Conservation (phyloP, 768 basidiomycete species). For the Suillus sp. region DNA sequence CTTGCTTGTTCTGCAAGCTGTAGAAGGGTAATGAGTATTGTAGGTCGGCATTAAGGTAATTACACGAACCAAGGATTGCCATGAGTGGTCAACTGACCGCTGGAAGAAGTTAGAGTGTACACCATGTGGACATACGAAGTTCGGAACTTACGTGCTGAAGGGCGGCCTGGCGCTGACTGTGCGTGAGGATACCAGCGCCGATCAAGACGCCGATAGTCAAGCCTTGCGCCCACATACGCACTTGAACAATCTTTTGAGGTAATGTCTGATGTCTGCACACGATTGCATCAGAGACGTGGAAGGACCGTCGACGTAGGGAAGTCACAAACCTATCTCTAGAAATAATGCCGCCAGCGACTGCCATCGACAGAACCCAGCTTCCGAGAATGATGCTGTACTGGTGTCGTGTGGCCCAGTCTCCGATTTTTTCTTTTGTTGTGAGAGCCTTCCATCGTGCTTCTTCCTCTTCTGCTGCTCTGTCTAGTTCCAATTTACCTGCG, state of each 20-base stretch:
- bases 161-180: conserved; percentile 45
- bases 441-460: conserved; percentile 53
- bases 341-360: conserved; percentile 63
- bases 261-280: conserved; percentile 44
- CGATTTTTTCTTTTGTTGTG: conserved; percentile 50
- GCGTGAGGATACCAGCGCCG: conserved; percentile 68
- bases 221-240: conserved; percentile 89
- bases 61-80: conserved; percentile 29
- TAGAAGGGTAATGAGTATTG: neutral
- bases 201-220: conserved; percentile 75
- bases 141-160: conserved; percentile 23
- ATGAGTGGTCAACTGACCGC: conserved; percentile 30
- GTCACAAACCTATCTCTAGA: conserved; percentile 59
- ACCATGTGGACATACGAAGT: neutral
- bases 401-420: conserved; percentile 66
- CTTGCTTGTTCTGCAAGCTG: conserved; percentile 33
- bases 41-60: neutral
- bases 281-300: conserved; percentile 1
- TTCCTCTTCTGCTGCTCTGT: conserved; percentile 38
- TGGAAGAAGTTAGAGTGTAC: conserved; percentile 5
- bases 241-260: conserved; percentile 68
- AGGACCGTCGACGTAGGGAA: neutral
- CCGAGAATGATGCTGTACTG: conserved; percentile 75
- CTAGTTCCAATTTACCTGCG: conserved; percentile 53
- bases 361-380: conserved; percentile 73